phyloP scores from a whole-genome alignment of 2,329 filamentous ascomycete species.

The Colletotrichum karsti region DNA sequence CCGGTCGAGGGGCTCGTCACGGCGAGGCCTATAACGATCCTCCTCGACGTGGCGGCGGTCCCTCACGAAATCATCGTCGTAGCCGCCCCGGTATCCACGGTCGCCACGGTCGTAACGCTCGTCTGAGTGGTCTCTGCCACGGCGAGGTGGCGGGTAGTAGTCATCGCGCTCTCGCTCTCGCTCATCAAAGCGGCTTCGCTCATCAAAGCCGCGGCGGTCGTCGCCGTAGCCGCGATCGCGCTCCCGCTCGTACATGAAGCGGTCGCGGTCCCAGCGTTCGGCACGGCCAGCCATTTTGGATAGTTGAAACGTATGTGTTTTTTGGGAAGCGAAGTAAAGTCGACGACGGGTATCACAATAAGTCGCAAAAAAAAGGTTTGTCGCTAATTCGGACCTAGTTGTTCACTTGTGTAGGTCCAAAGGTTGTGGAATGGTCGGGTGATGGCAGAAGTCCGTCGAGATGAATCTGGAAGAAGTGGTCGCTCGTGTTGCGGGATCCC shows the following conservation, averaged over 20 bases:
- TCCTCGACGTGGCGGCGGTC: constrained; percentile 67
- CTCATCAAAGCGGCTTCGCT: constrained; percentile 37
- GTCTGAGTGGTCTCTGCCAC: constrained; percentile 56
- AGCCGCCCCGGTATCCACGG: constrained; percentile 41
- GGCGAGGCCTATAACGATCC: constrained; percentile 48
- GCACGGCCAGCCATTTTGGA: constrained; percentile 39
- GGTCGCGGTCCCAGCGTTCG: constrained; percentile 65
- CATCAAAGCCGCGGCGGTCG: constrained; percentile 58
- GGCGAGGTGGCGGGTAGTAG: constrained; percentile 36
- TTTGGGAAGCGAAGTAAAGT: not conserved
- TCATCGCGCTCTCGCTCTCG: constrained; percentile 32
- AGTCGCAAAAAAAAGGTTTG: not conserved
- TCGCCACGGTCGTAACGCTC: constrained; percentile 56
- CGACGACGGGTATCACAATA: constrained; percentile 13
- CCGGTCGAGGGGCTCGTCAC: constrained; percentile 37
- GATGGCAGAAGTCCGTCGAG: constrained; percentile 14
- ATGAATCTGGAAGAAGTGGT: constrained; percentile 1
- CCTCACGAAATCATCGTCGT: constrained; percentile 55
- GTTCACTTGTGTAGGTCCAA: not conserved
- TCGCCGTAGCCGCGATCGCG: constrained; percentile 56
- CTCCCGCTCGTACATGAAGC: constrained; percentile 54
- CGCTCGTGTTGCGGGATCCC: constrained; percentile 14
- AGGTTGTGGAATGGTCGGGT: constrained; percentile 16
- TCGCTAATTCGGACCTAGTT: not conserved
- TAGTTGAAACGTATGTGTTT: constrained; percentile 7